Percentiles rank a stretch among this genome's conserved stretches.
Conservation (phyloP, 129 eudicot species). For the Kitagawia praeruptora region DNA sequence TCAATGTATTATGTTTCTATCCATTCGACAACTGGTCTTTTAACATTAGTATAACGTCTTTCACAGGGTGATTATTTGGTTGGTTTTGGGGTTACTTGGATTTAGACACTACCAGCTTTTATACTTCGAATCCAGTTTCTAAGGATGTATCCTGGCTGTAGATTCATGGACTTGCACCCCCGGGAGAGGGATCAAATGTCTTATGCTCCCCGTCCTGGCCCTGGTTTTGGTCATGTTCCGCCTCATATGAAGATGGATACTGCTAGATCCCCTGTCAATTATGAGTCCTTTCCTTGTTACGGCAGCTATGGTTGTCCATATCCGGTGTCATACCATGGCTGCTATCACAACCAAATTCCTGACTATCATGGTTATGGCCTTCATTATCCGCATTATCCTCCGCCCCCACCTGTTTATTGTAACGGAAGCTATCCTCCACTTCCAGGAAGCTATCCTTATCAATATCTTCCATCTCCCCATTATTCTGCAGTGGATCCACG, state of each 20-base stretch:
- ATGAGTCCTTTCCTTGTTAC: constrained; percentile 36
- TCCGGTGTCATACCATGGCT: constrained; percentile 36
- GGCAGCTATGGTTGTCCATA: constrained; percentile 25
- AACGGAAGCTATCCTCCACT: constrained; percentile 30
- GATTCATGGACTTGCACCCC: constrained; percentile 14
- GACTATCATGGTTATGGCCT: constrained; percentile 24
- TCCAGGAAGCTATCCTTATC: constrained; percentile 31
- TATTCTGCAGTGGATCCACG: constrained; percentile 35
- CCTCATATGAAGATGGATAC: constrained; percentile 35
- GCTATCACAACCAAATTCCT: constrained; percentile 36
- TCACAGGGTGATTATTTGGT: not conserved
- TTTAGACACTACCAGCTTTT: not conserved
- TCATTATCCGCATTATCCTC: constrained; percentile 35
- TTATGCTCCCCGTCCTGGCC: constrained; percentile 22
- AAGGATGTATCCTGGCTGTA: constrained; percentile 8
- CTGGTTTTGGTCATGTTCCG: constrained; percentile 22
- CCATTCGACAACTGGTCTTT: not conserved
- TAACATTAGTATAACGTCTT: not conserved
- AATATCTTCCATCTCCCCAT: constrained; percentile 40
- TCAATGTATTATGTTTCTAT: not conserved
- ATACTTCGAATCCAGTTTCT: not conserved
- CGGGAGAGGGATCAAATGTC: constrained; percentile 21
- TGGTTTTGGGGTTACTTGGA: not conserved
- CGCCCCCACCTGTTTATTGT: constrained; percentile 17
- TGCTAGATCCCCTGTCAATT: constrained; percentile 10